phyloP scores from a whole-genome alignment of 2,329 filamentous ascomycete species.

The Coniochaeta hoffmannii region DNA sequence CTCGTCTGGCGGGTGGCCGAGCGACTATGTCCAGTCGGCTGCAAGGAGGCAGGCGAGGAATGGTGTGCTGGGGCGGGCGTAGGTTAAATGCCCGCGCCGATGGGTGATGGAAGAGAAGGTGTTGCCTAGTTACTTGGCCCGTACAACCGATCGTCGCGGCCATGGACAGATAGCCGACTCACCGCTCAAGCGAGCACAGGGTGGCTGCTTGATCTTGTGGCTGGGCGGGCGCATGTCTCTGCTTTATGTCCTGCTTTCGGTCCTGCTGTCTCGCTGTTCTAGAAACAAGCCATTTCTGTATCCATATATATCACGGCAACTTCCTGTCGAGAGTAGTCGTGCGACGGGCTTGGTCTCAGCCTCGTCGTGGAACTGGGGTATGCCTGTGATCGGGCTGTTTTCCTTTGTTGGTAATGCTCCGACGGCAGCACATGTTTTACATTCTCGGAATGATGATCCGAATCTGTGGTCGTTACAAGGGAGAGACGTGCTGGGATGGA shows the following conservation, averaged over 20 bases:
- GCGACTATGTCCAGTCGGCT: background rate
- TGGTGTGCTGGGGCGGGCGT: background rate
- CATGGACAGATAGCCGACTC: background rate
- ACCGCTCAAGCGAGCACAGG: background rate
- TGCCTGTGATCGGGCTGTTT: background rate
- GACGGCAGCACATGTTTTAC: background rate
- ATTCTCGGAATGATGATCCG: background rate
- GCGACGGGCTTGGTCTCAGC: background rate
- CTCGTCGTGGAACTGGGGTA: background rate
- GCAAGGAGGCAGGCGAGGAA: slow-evolving; percentile 2
- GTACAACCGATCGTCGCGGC: too few species aligned
- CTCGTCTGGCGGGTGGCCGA: background rate
- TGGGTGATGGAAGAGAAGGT: too few species aligned
- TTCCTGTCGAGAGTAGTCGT: background rate
- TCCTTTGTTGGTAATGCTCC: background rate
- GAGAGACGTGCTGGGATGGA: background rate
- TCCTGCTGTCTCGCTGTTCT: background rate
- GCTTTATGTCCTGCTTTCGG: background rate
- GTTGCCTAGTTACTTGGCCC: too few species aligned
- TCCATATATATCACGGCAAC: background rate
- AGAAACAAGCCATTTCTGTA: background rate
- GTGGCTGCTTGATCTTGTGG: background rate
- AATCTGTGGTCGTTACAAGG: background rate
- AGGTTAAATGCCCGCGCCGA: too few species aligned
- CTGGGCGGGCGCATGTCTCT: background rate